Base-by-base conservation (phyloP, 1,139 yeast genomes). In the Suhomyces ambrosiae region DNA sequence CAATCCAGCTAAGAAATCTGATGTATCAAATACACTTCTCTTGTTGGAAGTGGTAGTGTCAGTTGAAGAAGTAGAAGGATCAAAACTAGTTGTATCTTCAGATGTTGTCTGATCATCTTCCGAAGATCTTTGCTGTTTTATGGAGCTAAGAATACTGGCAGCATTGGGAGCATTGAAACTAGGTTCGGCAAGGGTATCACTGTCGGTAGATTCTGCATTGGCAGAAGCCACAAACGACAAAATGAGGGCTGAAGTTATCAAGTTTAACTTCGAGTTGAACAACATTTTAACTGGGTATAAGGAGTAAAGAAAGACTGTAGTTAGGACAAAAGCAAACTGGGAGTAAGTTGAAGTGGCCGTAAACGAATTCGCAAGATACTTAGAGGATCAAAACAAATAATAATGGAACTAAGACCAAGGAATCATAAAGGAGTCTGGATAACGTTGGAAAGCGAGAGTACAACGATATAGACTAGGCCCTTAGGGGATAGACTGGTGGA, bases 301-400 rank as follows among this genome's bases (percentile, higher is more conserved):
- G 37, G 34, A 38, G 24, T 16, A 46, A 47, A 37, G 50, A 47
- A 45, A 24, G 50, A 47, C 50, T 45, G 44, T 41, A 45, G 50
- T 47, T 47, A 44, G 48, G 31, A 38, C 29, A 35, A 40, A 37
- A 32, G 26, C 43, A 37, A 37, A 27, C 41, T 29, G 12, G 23
- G 23, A 17, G 7, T 7, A 12, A 10, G 12, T 23, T 23, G 6
- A 23, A 23, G 24, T 10, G 5, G 12, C 27, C 27, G 12, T 7
- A 24, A 9, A 12, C 5, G 3, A 12, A 5, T 24, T 12, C 7
- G 8, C 15, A 12, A 9, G 15, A 5, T n/a, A 12, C 15, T 12
- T 10, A 12, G 9, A 12, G 14, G 27, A 7, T 11, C 27, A 12
- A 12, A 11, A 23, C 11, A 6, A 23, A n/a, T n/a, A 7, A 12